Conservation (phyloP, 2,329 filamentous ascomycete genomes). For the Pseudocercospora vitis region DNA sequence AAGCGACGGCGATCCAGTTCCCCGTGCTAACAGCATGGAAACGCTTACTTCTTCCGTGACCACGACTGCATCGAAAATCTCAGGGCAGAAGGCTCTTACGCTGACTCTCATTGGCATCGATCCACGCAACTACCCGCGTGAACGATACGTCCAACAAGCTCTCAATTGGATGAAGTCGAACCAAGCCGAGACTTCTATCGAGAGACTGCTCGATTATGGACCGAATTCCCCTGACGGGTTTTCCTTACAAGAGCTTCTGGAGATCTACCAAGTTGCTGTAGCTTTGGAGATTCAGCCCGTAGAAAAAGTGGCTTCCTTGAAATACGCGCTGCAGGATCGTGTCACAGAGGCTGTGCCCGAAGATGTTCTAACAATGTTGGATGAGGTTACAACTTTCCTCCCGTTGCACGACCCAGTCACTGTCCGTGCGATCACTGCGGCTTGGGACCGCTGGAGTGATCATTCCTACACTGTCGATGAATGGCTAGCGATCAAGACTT, state of each 20-base stretch:
- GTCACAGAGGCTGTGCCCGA: neutral
- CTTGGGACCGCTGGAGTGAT: slow-evolving; percentile 1
- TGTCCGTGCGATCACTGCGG: slow-evolving; percentile 5
- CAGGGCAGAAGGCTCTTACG: neutral
- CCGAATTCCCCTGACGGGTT: neutral
- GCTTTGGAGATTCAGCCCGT: slow-evolving; percentile 1
- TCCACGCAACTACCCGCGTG: neutral
- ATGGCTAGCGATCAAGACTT: neutral
- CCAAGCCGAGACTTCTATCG: neutral
- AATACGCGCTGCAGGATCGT: neutral
- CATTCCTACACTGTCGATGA: neutral
- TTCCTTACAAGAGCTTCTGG: neutral
- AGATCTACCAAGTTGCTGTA: slow-evolving; percentile 6
- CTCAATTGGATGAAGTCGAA: slow-evolving; percentile 13
- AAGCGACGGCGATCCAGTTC: no score
- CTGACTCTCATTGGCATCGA: neutral
- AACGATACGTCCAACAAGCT: neutral
- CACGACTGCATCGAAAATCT: no score
- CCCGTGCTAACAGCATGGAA: no score
- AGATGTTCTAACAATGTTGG: neutral
- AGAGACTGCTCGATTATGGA: neutral
- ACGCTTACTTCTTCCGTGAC: no score
- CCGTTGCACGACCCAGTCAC: slow-evolving; percentile 4
- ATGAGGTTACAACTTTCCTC: neutral
- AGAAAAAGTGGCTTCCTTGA: neutral